phyloP scores from a whole-genome alignment of 345 rosid species.

The Physaria fendleri region DNA sequence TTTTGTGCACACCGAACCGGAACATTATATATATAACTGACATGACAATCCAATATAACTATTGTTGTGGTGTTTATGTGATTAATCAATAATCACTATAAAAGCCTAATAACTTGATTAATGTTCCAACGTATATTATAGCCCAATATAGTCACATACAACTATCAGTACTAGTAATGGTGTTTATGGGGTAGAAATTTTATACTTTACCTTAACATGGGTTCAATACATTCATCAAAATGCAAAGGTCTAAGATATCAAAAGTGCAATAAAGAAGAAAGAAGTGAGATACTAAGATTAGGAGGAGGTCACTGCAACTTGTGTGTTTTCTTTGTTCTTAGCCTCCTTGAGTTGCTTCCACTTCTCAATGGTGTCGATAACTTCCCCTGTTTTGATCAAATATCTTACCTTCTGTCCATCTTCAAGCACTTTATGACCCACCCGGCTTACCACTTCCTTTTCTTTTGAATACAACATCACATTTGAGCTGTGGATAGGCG shows the following conservation, averaged over 20 bases:
- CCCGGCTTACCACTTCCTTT: conserved; percentile 61
- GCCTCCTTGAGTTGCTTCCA: conserved; percentile 80
- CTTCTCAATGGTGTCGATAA: conserved; percentile 60
- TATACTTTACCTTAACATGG: neutral
- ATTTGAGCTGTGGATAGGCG: conserved; percentile 89
- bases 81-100: too few relatives aligned
- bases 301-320: conserved; percentile 38
- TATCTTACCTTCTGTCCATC: conserved; percentile 64
- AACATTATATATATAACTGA: too few relatives aligned
- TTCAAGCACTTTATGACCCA: conserved; percentile 74
- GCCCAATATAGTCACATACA: too few relatives aligned
- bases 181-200: neutral
- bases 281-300: conserved; percentile 13
- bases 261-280: neutral
- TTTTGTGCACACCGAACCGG: too few relatives aligned
- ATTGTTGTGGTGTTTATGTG: too few relatives aligned
- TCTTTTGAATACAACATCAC: conserved; percentile 94
- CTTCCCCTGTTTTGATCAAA: conserved; percentile 81
- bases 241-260: neutral
- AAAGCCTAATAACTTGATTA: too few relatives aligned
- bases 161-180: too few relatives aligned
- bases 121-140: too few relatives aligned
- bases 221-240: conserved; percentile 11
- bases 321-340: conserved; percentile 40
- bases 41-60: too few relatives aligned